A percentile compares a stretch with the other conserved stretches of the same genome.
Conservation (phyloP, 192 early-diverging fungal species). For the Phycomyces nitens region DNA sequence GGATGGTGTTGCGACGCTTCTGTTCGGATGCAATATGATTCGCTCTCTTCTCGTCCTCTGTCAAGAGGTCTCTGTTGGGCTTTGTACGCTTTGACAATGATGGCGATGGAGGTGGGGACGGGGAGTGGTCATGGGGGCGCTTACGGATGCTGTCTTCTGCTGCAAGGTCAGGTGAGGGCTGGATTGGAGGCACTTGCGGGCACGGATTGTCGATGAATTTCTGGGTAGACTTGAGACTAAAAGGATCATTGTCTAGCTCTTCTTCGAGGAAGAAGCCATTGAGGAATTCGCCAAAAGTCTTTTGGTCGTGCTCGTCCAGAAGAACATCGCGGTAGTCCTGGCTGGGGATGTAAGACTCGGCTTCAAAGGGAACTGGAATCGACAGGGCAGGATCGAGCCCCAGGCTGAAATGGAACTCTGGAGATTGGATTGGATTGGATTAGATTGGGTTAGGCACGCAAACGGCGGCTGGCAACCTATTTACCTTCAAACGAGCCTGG, state of each 20-base stretch:
- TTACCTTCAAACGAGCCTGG: conserved; percentile 28
- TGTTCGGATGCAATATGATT: conserved; percentile 78
- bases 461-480: no score
- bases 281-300: conserved; percentile 39
- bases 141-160: conserved; percentile 26
- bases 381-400: conserved; percentile 19
- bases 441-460: no score
- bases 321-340: background rate
- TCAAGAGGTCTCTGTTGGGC: conserved; percentile 54
- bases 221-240: no score
- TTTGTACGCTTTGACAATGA: conserved; percentile 21
- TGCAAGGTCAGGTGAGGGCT: background rate
- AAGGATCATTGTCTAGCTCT: no score
- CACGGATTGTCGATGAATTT: no score
- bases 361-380: conserved; percentile 20
- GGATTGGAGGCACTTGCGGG: conserved; percentile 24
- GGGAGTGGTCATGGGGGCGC: conserved; percentile 29
- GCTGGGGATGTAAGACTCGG: conserved; percentile 7
- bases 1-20: conserved; percentile 68
- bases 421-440: no score
- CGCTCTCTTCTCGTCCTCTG: conserved; percentile 67
- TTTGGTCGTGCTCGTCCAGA: conserved; percentile 22
- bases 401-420: conserved; percentile 9
- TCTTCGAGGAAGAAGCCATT: conserved; percentile 29
- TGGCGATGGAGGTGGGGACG: background rate